These are phyloP conservation scores for Daldinia loculata DNA, from an alignment of 495 filamentous ascomycete species.

Conservation along the genomic window DNA sequence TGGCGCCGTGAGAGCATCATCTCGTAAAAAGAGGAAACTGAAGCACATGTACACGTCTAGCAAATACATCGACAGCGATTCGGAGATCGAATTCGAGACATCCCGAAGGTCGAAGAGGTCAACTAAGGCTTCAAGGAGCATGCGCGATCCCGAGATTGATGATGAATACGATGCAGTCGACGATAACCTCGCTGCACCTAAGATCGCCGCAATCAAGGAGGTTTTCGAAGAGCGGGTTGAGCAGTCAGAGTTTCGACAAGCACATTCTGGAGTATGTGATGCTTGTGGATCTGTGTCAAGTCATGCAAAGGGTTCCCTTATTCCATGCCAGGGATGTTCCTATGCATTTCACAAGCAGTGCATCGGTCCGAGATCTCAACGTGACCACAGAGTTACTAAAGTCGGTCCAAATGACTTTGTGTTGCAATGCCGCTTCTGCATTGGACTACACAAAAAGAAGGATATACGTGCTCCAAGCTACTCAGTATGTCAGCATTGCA, in stretches of 20 bases:
- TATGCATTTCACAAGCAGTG: slow-evolving; percentile 82
- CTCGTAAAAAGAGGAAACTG: slow-evolving; percentile 22
- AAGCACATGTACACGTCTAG: neutral
- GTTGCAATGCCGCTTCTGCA: slow-evolving; percentile 87
- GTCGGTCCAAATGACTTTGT: slow-evolving; percentile 78
- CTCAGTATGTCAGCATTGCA: slow-evolving; percentile 75
- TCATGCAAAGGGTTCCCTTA: slow-evolving; percentile 67
- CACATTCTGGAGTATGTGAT: slow-evolving; percentile 77
- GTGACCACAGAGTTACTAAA: slow-evolving; percentile 97
- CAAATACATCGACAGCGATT: slow-evolving; percentile 38
- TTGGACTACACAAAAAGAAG: slow-evolving; percentile 70
- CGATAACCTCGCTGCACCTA: slow-evolving; percentile 60
- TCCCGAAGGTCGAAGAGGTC: slow-evolving; percentile 62
- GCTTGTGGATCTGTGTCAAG: slow-evolving; percentile 62
- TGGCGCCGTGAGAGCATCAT: slow-evolving; percentile 17
- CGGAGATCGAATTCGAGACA: slow-evolving; percentile 58
- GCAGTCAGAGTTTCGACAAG: slow-evolving; percentile 66
- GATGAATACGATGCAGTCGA: slow-evolving; percentile 65
- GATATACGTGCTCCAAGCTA: slow-evolving; percentile 73
- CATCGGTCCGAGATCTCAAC: slow-evolving; percentile 71
- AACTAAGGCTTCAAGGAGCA: slow-evolving; percentile 58
- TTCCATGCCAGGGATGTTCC: slow-evolving; percentile 92
- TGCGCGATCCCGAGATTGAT: slow-evolving; percentile 69
- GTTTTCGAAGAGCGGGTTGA: slow-evolving; percentile 64
- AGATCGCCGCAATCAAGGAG: slow-evolving; percentile 72